Evolutionary conservation across 2,329 filamentous ascomycete genomes (phyloP).

Genomic region (Aureobasidium sp.): DNA sequence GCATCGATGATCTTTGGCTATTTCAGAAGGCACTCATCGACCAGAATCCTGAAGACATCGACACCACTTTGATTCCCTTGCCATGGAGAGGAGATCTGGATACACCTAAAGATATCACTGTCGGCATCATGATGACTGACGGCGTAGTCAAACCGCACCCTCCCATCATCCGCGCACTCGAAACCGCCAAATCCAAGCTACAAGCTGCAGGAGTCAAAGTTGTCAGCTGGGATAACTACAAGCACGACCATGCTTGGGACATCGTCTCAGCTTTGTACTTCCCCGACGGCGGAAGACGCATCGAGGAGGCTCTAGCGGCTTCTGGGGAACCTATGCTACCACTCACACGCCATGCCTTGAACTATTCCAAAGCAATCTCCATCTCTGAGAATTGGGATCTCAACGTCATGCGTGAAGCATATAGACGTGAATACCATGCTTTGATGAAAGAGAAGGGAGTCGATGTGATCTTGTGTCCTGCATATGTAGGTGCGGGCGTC

Average conservation of each 20-base stretch:
- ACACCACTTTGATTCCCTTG: constrained; percentile 52
- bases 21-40: constrained; percentile 49
- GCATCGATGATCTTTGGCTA: constrained; percentile 45
- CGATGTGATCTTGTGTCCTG: constrained; percentile 32
- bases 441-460: constrained; percentile 31
- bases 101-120: constrained; percentile 37
- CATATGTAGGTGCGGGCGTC: constrained; percentile 32
- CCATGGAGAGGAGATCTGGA: constrained; percentile 43
- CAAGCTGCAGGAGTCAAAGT: constrained; percentile 19
- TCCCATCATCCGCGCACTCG: constrained; percentile 31
- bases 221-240: constrained; percentile 44
- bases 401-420: constrained; percentile 32
- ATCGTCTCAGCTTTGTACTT: constrained; percentile 49
- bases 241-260: constrained; percentile 46
- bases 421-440: constrained; percentile 29
- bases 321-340: constrained; percentile 31
- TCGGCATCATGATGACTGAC: constrained; percentile 61
- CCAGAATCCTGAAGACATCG: constrained; percentile 49
- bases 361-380: constrained; percentile 6
- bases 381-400: constrained; percentile 14
- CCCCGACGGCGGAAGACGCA: constrained; percentile 47
- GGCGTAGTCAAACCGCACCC: constrained; percentile 35
- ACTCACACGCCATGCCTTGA: not conserved
- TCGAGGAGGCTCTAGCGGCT: constrained; percentile 39
- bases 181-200: constrained; percentile 19